Evolutionary conservation across 1,284 basidiomycete species (phyloP), one percentile per base, ranked within the genome.

Genomic region (Albatrellus sp.): DNA sequence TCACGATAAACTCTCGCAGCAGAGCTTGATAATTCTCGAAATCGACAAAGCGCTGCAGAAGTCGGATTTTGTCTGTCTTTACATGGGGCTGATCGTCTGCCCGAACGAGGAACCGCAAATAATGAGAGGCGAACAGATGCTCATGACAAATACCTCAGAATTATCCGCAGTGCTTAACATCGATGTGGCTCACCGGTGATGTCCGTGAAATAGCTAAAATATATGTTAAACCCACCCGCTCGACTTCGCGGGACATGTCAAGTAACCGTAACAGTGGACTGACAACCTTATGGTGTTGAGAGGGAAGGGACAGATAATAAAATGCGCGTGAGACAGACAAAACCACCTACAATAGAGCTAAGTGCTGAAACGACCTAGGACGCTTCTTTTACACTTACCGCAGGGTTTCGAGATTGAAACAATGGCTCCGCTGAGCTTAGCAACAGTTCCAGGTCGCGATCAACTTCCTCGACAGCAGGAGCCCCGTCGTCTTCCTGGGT

Each of bases 401-500:
- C 86, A 11, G 91, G 77, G 58, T 94, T 96, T 42, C 80, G 70
- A 40, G 85, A 90, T 55, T 86, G 80, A 50, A 94, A 78, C 6
- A 94, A 67, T 4, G 87, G 82, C 50, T 84, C 77, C 0, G 78
- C 68, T 32, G 75, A 80, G 20, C 72, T 69, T n/a, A 96, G 61
- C 4, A 94, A 69, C 39, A 94, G 67, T 43, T 80, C 75, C 24
- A 94, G 61, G 59, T 94, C 90, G 20, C 69, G 59, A 54, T 94
- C 91, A 1, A 80, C 56, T 36, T 80, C 75, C 43, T 72, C 67
- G 11, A 80, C 7, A 24, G 3, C 24, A 4, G 24, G 7, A 24
- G 7, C 56, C 35, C 79, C 74, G 40, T 72, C 66, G 11, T 49
- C 56, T 2, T 54, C 48, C 24, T 53, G 43, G n/a, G 34, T 40